These are phyloP conservation scores for Phytophthora colocasiae DNA, from an alignment of 352 stramenopile genomes.

Conservation along the genomic window DNA sequence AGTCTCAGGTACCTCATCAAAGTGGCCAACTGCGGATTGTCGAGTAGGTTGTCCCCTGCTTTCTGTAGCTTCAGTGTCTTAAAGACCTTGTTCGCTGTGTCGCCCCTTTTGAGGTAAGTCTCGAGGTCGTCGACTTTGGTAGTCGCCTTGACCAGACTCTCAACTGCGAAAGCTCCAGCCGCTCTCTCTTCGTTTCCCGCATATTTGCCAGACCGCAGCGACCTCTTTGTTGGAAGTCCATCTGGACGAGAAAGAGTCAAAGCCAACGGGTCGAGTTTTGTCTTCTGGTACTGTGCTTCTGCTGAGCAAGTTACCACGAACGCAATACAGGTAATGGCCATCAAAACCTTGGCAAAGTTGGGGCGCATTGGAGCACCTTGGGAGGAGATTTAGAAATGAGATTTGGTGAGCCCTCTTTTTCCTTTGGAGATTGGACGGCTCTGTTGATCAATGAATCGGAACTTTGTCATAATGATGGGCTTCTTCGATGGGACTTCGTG, in stretches of 20 bases:
- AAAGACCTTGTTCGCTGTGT: conserved; percentile 10
- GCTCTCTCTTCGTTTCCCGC: conserved; percentile 5
- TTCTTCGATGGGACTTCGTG: too few relatives aligned
- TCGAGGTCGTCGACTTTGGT: conserved; percentile 4
- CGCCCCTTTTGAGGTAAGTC: conserved; percentile 12
- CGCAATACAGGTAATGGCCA: not conserved
- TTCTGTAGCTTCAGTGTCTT: conserved; percentile 18
- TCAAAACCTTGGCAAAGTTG: not conserved
- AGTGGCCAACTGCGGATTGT: not conserved
- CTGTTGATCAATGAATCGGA: too few relatives aligned
- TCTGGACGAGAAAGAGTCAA: not conserved
- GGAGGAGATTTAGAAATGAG: too few relatives aligned
- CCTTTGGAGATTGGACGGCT: too few relatives aligned
- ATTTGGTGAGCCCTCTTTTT: too few relatives aligned
- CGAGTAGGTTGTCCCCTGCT: conserved; percentile 7
- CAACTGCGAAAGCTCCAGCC: not conserved
- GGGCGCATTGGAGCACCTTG: not conserved
- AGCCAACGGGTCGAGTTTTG: not conserved
- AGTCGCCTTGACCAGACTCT: conserved; percentile 12
- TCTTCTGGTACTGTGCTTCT: not conserved
- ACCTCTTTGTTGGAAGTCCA: not conserved
- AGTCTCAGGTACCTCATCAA: conserved; percentile 23
- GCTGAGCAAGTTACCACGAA: not conserved
- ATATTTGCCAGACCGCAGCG: not conserved
- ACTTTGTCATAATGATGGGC: too few relatives aligned